These are phyloP conservation scores for Boletus patriciae DNA, from an alignment of 768 basidiomycete species.

Conservation along the genomic window DNA sequence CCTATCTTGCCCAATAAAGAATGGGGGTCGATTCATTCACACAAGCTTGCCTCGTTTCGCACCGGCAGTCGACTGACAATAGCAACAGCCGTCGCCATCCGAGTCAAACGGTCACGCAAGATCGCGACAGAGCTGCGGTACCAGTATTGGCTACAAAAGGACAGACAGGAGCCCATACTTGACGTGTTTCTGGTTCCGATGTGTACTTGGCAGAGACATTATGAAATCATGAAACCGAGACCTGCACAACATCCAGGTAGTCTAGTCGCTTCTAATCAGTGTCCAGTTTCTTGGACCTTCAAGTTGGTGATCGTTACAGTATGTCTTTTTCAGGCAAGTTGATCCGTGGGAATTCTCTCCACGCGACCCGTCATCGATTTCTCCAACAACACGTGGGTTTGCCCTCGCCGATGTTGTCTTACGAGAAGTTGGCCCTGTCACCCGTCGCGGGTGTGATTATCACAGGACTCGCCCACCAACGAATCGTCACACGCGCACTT, in stretches of 20 bases:
- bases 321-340: too few species aligned
- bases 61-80: too few species aligned
- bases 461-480: constrained; percentile 96
- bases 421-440: constrained; percentile 82
- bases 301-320: too few species aligned
- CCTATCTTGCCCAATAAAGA: not conserved
- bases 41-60: not conserved
- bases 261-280: too few species aligned
- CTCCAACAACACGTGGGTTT: too few species aligned
- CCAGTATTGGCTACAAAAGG: not conserved
- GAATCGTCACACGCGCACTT: constrained; percentile 87
- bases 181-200: too few species aligned
- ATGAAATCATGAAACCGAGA: not conserved
- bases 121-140: not conserved
- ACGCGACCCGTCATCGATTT: too few species aligned
- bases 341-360: too few species aligned
- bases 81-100: not conserved
- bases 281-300: too few species aligned
- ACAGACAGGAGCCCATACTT: not conserved
- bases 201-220: not conserved
- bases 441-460: constrained; percentile 98
- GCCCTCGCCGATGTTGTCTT: constrained; percentile 91
- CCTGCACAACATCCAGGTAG: too few species aligned
- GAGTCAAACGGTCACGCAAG: not conserved
- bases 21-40: not conserved